These are phyloP conservation scores for Cicer yamashitae DNA, from an alignment of 306 rosid genomes.

Conservation along the genomic window DNA sequence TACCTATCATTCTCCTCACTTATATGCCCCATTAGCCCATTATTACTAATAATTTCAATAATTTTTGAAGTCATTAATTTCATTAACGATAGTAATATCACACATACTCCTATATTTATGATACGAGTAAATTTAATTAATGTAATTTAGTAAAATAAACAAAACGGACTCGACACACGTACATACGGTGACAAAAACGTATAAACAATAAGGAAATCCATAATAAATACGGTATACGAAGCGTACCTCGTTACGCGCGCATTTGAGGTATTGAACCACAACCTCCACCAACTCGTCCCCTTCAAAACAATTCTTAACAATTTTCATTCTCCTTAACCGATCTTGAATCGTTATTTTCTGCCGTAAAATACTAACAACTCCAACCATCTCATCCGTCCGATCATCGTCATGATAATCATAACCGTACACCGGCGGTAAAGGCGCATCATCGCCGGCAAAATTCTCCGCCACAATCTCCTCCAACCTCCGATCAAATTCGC, in stretches of 20 bases:
- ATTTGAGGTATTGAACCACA: slow-evolving; percentile 67
- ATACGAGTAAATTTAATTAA: no score
- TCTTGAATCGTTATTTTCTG: slow-evolving; percentile 79
- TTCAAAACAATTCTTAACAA: slow-evolving; percentile 78
- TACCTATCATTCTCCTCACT: no score
- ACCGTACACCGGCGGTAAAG: slow-evolving; percentile 74
- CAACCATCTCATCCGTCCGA: slow-evolving; percentile 61
- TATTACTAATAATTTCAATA: no score
- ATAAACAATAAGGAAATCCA: not conserved
- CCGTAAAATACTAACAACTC: slow-evolving; percentile 61
- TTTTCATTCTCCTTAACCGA: slow-evolving; percentile 76
- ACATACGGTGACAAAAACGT: not conserved
- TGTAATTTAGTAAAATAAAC: no score
- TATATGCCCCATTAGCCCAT: no score
- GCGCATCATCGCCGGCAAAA: slow-evolving; percentile 68
- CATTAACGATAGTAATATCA: no score
- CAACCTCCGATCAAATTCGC: slow-evolving; percentile 69
- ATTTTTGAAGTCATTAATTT: no score
- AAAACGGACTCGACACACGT: not conserved
- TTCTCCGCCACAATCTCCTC: slow-evolving; percentile 59
- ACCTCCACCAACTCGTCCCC: slow-evolving; percentile 73
- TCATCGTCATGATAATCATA: slow-evolving; percentile 53
- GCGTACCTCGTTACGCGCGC: slow-evolving; percentile 82
- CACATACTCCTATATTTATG: no score
- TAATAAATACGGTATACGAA: slow-evolving; percentile 28